phyloP scores from a whole-genome alignment of 2,329 filamentous ascomycete species.

The Aspergillus sp. region DNA sequence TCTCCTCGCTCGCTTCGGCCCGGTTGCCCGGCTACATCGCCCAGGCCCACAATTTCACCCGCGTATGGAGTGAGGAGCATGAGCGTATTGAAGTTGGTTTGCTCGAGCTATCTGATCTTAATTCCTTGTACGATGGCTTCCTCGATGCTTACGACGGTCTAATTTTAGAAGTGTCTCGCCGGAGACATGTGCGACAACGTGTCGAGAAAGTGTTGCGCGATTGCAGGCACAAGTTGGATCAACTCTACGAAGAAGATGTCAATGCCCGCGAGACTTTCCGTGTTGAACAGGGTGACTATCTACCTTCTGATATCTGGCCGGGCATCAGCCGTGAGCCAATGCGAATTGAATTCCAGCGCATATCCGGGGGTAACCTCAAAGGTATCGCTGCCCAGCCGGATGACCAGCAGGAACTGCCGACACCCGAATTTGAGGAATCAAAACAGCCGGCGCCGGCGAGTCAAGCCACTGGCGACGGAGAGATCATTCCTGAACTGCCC shows the following conservation, averaged over 20 bases:
- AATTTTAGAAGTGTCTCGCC: slow-evolving; percentile 77
- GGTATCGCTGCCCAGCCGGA: slow-evolving; percentile 13
- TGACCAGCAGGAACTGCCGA: slow-evolving; percentile 6
- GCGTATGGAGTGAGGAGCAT: slow-evolving; percentile 72
- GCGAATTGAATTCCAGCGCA: slow-evolving; percentile 41
- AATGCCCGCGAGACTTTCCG: slow-evolving; percentile 75
- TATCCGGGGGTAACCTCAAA: slow-evolving; percentile 36
- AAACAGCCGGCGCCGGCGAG: slow-evolving; percentile 2
- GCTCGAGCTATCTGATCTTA: slow-evolving; percentile 72
- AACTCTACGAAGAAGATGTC: slow-evolving; percentile 70
- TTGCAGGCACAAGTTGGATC: slow-evolving; percentile 73
- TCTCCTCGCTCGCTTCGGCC: slow-evolving; percentile 64
- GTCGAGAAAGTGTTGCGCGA: slow-evolving; percentile 74
- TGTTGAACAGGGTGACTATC: slow-evolving; percentile 76
- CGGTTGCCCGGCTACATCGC: slow-evolving; percentile 58
- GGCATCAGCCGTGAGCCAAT: slow-evolving; percentile 63
- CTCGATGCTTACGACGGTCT: slow-evolving; percentile 79
- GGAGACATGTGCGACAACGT: slow-evolving; percentile 70
- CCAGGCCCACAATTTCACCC: slow-evolving; percentile 48
- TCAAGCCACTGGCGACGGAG: slow-evolving; percentile 26
- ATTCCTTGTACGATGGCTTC: slow-evolving; percentile 85
- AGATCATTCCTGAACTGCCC: slow-evolving; percentile 44
- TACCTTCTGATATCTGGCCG: slow-evolving; percentile 86
- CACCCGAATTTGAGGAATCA: slow-evolving; percentile 9
- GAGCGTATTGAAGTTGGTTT: slow-evolving; percentile 67